Conservation (phyloP, 2,329 filamentous ascomycete species). For the Fusarium verticillioides region DNA sequence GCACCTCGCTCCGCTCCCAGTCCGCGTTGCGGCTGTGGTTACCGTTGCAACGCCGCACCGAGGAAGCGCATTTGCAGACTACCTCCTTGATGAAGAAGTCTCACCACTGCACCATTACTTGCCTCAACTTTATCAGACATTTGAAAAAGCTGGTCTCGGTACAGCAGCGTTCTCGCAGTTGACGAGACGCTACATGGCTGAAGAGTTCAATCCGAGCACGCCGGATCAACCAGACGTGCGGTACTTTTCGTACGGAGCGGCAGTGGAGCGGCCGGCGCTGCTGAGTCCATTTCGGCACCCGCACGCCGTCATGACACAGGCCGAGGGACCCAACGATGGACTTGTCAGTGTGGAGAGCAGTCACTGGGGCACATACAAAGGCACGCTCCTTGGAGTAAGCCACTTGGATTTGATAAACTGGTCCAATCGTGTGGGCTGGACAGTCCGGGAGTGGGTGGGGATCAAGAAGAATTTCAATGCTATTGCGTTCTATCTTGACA, state of each 20-base stretch:
- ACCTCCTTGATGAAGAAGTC: conserved; percentile 55
- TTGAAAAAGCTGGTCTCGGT: conserved; percentile 63
- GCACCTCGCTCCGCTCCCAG: conserved; percentile 58
- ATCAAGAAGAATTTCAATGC: conserved; percentile 71
- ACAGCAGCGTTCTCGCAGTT: conserved; percentile 71
- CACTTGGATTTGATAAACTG: conserved; percentile 76
- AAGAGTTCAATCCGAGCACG: conserved; percentile 68
- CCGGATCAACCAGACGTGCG: conserved; percentile 63
- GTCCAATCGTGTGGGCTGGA: conserved; percentile 70
- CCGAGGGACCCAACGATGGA: conserved; percentile 72
- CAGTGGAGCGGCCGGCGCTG: conserved; percentile 61
- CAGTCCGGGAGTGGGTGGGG: conserved; percentile 63
- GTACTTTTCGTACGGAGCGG: conserved; percentile 73
- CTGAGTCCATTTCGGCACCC: conserved; percentile 72
- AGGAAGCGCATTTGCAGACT: conserved; percentile 67
- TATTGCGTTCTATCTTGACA: conserved; percentile 73
- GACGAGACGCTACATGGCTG: conserved; percentile 66
- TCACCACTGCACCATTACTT: conserved; percentile 57
- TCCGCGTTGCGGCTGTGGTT: conserved; percentile 62
- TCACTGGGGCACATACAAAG: conserved; percentile 72
- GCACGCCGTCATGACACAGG: conserved; percentile 59
- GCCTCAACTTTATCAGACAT: conserved; percentile 65
- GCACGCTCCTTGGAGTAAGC: conserved; percentile 69
- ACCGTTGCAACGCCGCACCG: conserved; percentile 67
- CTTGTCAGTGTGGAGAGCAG: conserved; percentile 74